Evolutionary conservation across 495 filamentous ascomycete species (phyloP).

Genomic region (Penicillium paradoxum): DNA sequence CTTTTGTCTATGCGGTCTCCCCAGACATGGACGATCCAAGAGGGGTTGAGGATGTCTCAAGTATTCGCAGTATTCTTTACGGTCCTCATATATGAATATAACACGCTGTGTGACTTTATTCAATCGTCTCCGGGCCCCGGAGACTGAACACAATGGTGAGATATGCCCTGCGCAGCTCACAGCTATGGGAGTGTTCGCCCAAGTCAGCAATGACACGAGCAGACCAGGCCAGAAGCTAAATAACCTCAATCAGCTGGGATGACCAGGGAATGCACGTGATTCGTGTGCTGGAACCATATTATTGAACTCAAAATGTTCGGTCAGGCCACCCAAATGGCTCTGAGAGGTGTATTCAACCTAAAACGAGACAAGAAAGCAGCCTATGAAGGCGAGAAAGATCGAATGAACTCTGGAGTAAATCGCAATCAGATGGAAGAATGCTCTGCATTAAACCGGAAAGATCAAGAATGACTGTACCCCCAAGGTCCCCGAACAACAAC

Average conservation of each 20-base stretch:
- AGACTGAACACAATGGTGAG: neutral
- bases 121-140: neutral
- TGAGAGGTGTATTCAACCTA: neutral
- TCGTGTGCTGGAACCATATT: neutral
- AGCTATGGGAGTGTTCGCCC: conserved; percentile 10
- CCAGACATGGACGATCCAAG: too few relatives aligned
- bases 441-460: conserved; percentile 4
- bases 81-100: neutral
- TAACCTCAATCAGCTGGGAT: neutral
- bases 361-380: neutral
- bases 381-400: neutral
- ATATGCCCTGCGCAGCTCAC: neutral
- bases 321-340: neutral
- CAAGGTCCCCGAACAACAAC: neutral
- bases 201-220: neutral
- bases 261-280: neutral
- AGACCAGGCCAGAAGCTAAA: neutral
- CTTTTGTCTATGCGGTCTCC: neutral
- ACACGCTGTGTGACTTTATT: conserved; percentile 14
- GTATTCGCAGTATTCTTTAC: neutral
- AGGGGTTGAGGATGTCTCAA: neutral
- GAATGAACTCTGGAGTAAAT: neutral
- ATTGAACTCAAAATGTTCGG: neutral
- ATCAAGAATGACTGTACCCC: neutral
- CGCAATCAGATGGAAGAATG: conserved; percentile 2